phyloP scores from a whole-genome alignment of 768 basidiomycete genomes.

The Mycena venus region DNA sequence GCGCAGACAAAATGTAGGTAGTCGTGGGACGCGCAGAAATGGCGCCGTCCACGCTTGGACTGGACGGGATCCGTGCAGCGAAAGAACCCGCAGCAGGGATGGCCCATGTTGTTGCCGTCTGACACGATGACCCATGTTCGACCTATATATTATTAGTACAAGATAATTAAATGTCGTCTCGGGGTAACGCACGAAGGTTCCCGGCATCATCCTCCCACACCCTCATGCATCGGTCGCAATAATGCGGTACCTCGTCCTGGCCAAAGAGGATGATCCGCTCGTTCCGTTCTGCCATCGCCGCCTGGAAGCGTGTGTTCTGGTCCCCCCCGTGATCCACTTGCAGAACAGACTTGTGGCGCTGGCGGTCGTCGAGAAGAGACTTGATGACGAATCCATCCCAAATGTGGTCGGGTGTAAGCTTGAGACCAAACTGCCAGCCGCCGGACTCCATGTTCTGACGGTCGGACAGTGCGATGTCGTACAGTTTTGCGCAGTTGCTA shows the following conservation, averaged over 20 bases:
- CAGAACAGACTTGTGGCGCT: conserved; percentile 17
- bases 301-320: conserved; percentile 41
- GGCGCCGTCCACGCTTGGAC: conserved; percentile 25
- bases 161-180: background rate
- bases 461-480: conserved; percentile 24
- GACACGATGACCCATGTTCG: conserved; percentile 4
- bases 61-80: conserved; percentile 28
- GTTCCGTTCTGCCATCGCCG: conserved; percentile 42
- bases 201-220: conserved; percentile 28
- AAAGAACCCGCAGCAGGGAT: conserved; percentile 33
- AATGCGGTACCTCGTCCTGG: conserved; percentile 43
- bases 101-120: conserved; percentile 35
- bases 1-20: conserved; percentile 25
- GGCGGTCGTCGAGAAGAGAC: conserved; percentile 41
- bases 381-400: conserved; percentile 46
- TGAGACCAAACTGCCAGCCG: conserved; percentile 36
- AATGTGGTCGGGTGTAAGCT: conserved; percentile 41
- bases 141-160: background rate
- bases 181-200: background rate
- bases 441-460: conserved; percentile 1
- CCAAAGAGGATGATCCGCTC: conserved; percentile 36
- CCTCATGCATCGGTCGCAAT: conserved; percentile 42
- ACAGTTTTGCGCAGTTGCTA: conserved; percentile 32
- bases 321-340: conserved; percentile 39
- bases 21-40: conserved; percentile 31